phyloP scores from a whole-genome alignment of 75 land plant genomes.

The Pinus tabuliformis region DNA sequence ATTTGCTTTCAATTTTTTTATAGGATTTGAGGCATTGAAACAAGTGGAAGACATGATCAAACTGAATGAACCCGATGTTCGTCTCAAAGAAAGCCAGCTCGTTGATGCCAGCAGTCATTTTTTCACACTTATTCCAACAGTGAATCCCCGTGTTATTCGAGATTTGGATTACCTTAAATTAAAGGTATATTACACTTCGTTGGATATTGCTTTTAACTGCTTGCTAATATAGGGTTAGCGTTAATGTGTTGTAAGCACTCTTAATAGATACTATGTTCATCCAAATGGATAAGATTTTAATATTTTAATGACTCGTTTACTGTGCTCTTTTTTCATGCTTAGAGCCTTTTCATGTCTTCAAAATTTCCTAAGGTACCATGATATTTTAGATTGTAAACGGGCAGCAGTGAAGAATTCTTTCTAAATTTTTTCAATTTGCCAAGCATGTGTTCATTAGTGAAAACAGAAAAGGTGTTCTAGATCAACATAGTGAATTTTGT shows the following conservation, averaged over 20 bases:
- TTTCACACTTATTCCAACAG: conserved; percentile 93
- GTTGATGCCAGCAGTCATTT: conserved; percentile 95
- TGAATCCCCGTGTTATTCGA: conserved; percentile 84
- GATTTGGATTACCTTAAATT: conserved; percentile 70
- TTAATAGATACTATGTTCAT: neutral
- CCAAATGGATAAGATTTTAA: neutral
- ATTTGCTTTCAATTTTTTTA: neutral
- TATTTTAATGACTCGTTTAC: neutral
- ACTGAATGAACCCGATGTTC: conserved; percentile 17
- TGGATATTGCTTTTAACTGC: neutral
- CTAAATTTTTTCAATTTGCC: no score
- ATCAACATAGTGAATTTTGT: no score
- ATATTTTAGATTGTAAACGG: no score
- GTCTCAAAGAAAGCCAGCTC: conserved; percentile 60
- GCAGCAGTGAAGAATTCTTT: no score
- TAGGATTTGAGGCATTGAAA: conserved; percentile 91
- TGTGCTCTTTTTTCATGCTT: neutral
- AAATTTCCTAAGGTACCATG: no score
- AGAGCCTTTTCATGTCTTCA: no score
- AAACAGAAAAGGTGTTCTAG: no score
- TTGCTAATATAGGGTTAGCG: no score
- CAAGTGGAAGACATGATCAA: conserved; percentile 77
- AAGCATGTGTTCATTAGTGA: no score
- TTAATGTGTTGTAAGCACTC: no score
- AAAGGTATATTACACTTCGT: conserved; percentile 48